phyloP scores from a whole-genome alignment of 176 grass and related monocot species.

The Carex parvula region DNA sequence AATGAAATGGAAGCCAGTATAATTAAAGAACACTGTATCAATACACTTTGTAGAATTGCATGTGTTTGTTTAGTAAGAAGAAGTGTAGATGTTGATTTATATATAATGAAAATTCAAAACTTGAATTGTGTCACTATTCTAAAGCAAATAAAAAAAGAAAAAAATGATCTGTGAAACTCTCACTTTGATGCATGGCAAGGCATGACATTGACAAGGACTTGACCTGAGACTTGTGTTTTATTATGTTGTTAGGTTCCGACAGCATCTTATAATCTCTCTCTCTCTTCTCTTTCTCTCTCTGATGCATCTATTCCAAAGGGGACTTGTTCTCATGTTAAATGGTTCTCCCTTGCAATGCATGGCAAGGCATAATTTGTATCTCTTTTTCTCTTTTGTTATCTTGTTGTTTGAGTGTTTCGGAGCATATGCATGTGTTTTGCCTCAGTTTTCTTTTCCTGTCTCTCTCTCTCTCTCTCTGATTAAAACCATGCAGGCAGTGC shows the following conservation, averaged over 20 bases:
- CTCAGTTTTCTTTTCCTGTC: constrained; percentile 7
- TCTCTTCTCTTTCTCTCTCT: neutral
- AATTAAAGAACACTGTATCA: no score
- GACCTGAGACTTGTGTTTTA: constrained; percentile 4
- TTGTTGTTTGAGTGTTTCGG: constrained; percentile 8
- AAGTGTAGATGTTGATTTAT: no score
- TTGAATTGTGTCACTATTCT: no score
- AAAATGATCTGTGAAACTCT: neutral
- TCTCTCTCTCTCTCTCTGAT: neutral
- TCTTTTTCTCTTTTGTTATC: constrained; percentile 6
- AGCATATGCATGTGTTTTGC: constrained; percentile 25
- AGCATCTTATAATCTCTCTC: constrained; percentile 19
- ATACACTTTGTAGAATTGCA: no score
- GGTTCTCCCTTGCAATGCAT: constrained; percentile 30
- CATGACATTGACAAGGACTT: constrained; percentile 17
- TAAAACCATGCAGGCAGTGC: neutral
- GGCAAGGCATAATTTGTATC: neutral
- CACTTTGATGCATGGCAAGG: constrained; percentile 25
- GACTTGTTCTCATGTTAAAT: constrained; percentile 27
- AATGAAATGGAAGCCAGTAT: no score
- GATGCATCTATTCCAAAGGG: constrained; percentile 1
- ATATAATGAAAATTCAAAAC: no score
- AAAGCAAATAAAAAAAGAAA: no score
- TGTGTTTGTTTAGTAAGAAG: no score
- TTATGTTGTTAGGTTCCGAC: constrained; percentile 1